Evolutionary conservation across 2,329 filamentous ascomycete species (phyloP), one percentile per base, ranked within the genome.

Genomic region (Pseudogymnoascus sp.): DNA sequence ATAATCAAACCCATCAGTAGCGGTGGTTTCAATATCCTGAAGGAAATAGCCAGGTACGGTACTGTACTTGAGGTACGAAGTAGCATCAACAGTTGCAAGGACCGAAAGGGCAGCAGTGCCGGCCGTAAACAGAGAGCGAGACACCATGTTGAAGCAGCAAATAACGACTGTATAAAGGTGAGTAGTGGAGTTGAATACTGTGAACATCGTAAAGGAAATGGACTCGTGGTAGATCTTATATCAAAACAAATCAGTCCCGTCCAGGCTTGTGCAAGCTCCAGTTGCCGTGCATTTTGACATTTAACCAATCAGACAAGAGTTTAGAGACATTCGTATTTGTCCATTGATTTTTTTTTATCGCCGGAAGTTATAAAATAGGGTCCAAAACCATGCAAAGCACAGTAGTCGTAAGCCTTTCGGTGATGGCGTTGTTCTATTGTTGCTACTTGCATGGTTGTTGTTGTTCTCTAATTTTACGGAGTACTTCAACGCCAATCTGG

Each of bases 1-100:
- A 70, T 88, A 89, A 74, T 88, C 84, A 73, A 89, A 89, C 1
- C 74, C 80, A 1, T 71, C 76, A 1, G 84, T 74, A 63, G 83
- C 75, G 0, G 86, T 89, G 3, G 76, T 69, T 0, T 77, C 70
- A 21, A 87, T 80, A 69, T 89, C 86, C 69, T 89, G 87, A 21
- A 84, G 75, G 69, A 89, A 89, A 72, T 85, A 84, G 0, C 84
- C 86, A 0, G 78, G 76, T 0, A 89, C 78, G 0, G 85, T 82
- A 0, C 80, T 82, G 71, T 87, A 88, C 64, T 82, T 81, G 71
- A 87, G 80, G 63, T 82, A 78, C 28, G 59, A 57, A 21, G 50
- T 57, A 13, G 50, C 28, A 19, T 57, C 50, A 57, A 33, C 50
- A n/a, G 50, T 57, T 33, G 50, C 50, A 13, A 57, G 6, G n/a